These are phyloP conservation scores for Lasiodiplodia theobromae DNA, from an alignment of 2,329 filamentous ascomycete species.

Conservation along the genomic window DNA sequence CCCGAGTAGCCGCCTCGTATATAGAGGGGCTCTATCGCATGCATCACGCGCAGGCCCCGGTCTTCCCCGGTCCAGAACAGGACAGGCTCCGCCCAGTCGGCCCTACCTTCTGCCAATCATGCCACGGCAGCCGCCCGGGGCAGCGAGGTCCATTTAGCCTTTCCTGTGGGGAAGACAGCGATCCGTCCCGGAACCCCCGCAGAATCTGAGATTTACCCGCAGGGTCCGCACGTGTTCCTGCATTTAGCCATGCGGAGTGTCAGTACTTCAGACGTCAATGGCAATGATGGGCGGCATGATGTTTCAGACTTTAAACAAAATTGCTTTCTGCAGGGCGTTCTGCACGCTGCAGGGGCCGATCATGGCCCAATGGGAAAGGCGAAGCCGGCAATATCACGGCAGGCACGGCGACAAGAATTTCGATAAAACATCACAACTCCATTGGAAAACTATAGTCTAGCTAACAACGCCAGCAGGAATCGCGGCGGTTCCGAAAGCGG, in stretches of 20 bases:
- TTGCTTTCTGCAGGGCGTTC: not conserved
- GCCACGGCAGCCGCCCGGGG: not conserved
- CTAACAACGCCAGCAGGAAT: not conserved
- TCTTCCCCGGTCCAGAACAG: not conserved
- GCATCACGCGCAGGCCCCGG: not conserved
- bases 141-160: slow-evolving; percentile 23
- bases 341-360: not conserved
- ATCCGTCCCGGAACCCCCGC: slow-evolving; percentile 19
- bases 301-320: not conserved
- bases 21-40: not conserved
- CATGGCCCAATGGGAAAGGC: not conserved
- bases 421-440: not conserved
- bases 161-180: slow-evolving; percentile 8
- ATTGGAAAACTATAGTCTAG: not conserved
- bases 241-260: not conserved
- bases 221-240: slow-evolving; percentile 11
- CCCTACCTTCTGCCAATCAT: not conserved
- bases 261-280: not conserved
- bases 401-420: not conserved
- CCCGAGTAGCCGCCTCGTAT: slow-evolving; percentile 10
- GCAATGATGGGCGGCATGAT: not conserved
- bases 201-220: not conserved
- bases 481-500: not conserved
- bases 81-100: not conserved
- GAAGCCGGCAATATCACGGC: not conserved